These are phyloP conservation scores for Tolypocladium sp. DNA, from an alignment of 2,329 filamentous ascomycete species.

Conservation along the genomic window DNA sequence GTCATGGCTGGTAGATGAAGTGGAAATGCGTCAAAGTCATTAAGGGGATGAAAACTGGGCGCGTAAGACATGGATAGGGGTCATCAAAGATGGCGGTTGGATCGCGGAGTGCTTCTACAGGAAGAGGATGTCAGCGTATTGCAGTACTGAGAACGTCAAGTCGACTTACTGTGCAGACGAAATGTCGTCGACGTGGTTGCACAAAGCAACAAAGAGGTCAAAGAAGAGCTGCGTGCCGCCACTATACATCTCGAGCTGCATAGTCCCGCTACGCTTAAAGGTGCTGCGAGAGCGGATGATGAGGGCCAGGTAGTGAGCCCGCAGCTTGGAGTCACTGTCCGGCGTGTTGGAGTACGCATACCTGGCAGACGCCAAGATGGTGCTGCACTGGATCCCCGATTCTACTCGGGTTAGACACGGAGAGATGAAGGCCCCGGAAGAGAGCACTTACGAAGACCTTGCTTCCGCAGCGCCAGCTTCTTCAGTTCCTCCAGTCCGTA, in stretches of 20 bases:
- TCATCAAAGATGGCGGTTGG: constrained; percentile 31
- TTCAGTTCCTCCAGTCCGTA: constrained; percentile 81
- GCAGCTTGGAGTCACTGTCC: constrained; percentile 80
- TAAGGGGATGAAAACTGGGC: constrained; percentile 3
- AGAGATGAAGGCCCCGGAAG: neutral
- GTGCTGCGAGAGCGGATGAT: constrained; percentile 82
- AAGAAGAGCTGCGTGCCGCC: constrained; percentile 82
- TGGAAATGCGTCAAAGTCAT: constrained; percentile 9
- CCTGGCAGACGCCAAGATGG: constrained; percentile 77
- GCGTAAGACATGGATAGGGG: neutral
- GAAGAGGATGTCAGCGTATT: neutral
- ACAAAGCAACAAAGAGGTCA: constrained; percentile 86
- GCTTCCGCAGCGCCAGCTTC: constrained; percentile 75
- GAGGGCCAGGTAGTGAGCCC: constrained; percentile 84
- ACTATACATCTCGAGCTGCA: constrained; percentile 90
- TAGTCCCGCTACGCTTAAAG: constrained; percentile 88
- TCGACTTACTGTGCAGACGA: constrained; percentile 43
- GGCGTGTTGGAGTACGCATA: constrained; percentile 86
- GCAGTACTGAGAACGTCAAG: neutral
- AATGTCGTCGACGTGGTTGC: constrained; percentile 76
- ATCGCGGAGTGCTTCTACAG: constrained; percentile 32
- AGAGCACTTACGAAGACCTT: constrained; percentile 60
- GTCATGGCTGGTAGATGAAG: neutral
- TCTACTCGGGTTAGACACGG: constrained; percentile 29
- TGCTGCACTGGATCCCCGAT: constrained; percentile 73